A percentile compares a stretch with the other conserved stretches of the same genome.
These are phyloP conservation scores for Plantago elongata DNA, from an alignment of 257 asterid species.

Conservation along the genomic window DNA sequence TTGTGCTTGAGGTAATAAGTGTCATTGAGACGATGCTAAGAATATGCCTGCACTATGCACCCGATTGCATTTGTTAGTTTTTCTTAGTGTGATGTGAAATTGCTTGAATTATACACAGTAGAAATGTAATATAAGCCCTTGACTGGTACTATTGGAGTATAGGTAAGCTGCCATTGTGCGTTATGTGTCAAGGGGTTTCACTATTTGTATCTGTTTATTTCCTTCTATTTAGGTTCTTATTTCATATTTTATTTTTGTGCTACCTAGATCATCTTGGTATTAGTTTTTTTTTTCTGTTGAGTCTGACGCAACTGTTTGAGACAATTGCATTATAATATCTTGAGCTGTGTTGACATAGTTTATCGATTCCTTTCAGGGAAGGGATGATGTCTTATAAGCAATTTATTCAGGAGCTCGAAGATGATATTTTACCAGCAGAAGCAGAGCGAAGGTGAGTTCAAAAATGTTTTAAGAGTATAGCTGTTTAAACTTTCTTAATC, in stretches of 20 bases:
- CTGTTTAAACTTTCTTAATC: constrained; percentile 16
- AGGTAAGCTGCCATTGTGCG: too few species aligned
- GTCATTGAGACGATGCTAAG: background rate
- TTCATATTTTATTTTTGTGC: too few species aligned
- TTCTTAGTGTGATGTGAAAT: too few species aligned
- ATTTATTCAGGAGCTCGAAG: constrained; percentile 99
- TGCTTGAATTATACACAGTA: too few species aligned
- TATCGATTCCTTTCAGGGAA: constrained; percentile 50
- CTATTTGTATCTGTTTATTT: too few species aligned
- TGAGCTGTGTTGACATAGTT: constrained; percentile 17
- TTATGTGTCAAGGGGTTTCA: too few species aligned
- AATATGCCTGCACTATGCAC: too few species aligned
- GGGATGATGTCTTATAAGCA: constrained; percentile 99
- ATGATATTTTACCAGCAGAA: constrained; percentile 90
- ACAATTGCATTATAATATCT: background rate
- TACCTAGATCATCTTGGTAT: background rate
- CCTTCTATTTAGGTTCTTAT: too few species aligned
- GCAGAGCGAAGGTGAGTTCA: constrained; percentile 86
- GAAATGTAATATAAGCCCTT: too few species aligned
- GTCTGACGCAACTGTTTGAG: background rate
- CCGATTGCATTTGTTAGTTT: too few species aligned
- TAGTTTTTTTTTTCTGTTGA: background rate
- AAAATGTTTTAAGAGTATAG: constrained; percentile 14
- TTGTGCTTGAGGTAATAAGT: background rate
- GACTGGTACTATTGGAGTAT: too few species aligned